Evolutionary conservation across 257 asterid genomes (phyloP), one percentile per base, ranked within the genome.

Genomic region (Petunia axillaris): DNA sequence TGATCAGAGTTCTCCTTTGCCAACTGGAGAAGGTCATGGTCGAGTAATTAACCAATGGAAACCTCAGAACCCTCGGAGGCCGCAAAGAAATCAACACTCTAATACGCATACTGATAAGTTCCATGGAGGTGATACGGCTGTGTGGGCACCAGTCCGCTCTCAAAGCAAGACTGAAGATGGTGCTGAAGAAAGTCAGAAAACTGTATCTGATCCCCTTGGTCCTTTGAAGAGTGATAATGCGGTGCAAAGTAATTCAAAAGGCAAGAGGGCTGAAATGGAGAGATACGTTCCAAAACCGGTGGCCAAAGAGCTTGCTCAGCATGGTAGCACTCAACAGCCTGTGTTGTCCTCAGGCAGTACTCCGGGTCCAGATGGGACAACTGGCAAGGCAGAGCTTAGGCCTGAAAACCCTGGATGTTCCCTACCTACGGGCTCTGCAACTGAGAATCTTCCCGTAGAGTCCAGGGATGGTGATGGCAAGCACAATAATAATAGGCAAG

Each of bases 181-280:
- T 11, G 87, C 82, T 83, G 95, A 91, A 84, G 81, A 65, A 36
- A 84, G 79, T 84, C 89, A 80, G 83, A 87, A 86, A 78, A 70
- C 83, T 58, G 64, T 79, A 2, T 83, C 83, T 67, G 93, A 87
- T 75, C 55, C 88, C 55, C 80, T 77, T 63, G 73, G 78, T 87
- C 76, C 86, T 35, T 46, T 81, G 5, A 92, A 84, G 89, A 83
- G 76, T 77, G 92, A 87, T 65, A 82, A 82, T 81, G 81, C 64
- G 68, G 83, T 79, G 66, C 96, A 87, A 77, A 88, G 78, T 89
- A 94, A 83, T 84, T 76, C 81, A 36, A 96, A 89, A 85, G 92
- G 97, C 80, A 94, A 91, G 95, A 88, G 97, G 87, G 99, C 99
- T 60, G 99, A 96, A 85, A 91, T 94, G 92, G 98, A 94, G 88